Base-by-base conservation (phyloP, 352 stramenopile species). In the Hyaloperonospora arabidopsidis region DNA sequence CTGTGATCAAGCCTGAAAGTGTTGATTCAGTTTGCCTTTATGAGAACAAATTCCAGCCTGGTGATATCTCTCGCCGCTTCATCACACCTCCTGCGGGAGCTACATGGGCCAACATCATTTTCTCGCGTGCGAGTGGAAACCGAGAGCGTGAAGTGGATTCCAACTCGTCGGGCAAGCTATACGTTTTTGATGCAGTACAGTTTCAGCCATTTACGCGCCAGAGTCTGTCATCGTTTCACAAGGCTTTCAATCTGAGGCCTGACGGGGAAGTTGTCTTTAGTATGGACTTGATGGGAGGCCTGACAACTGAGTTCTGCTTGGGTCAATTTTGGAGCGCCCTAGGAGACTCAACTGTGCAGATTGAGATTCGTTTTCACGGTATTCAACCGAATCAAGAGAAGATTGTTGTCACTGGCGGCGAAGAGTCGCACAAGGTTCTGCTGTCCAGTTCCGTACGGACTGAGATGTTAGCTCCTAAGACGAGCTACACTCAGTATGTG, bases 271-370 rank as follows among this genome's bases (percentile, higher is more conserved):
- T 81, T 13, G 53, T 66, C 2, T 87, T 82, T 54, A 89, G 74
- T 34, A 74, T 97, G 40, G 73, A 89, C 51, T 54, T 96, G 7
- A 36, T 79, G 13, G 84, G 74, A 2, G 82, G 72, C 0, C 63
- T 87, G n/a, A 95, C 85, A 14, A 73, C 90, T 19, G 89, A 97
- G 49, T 74, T 97, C 28, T 92, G 79, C 45, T 65, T 97, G 49
- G 84, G 82, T 25, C 89, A 97, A 50, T 96, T 94, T 62, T 96
- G 88, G 88, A 95, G 78, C 50, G 70, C 83, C 0, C 67, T 95
- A 18, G 89, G 89, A 12, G 70, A 87, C 53, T 92, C 85, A 34
- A 73, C 68, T 17, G 74, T 95, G 36, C 70, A 90, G 15, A 62
- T 96, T 23, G 75, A 89, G 46, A 71, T 97, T 38, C 77, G 71